A percentile compares a stretch with the other conserved stretches of the same genome.
These are phyloP conservation scores for Rhodamnia rubescens DNA, from an alignment of 345 rosid species.

Conservation along the genomic window DNA sequence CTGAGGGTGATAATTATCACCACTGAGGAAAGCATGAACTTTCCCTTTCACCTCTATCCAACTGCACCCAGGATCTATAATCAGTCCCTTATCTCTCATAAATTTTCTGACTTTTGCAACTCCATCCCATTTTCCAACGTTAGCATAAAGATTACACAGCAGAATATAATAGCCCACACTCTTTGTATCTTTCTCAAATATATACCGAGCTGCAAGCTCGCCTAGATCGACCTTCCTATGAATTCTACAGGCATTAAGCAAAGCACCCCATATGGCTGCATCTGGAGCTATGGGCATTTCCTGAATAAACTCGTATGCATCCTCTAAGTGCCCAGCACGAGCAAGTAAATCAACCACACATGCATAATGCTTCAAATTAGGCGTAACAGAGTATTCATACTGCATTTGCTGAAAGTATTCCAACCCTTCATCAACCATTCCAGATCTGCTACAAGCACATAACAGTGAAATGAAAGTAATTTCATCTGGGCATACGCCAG, in stretches of 20 bases:
- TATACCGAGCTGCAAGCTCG: slow-evolving; percentile 43
- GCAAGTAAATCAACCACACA: slow-evolving; percentile 86
- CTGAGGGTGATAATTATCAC: slow-evolving; percentile 52
- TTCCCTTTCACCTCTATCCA: slow-evolving; percentile 74
- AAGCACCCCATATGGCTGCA: slow-evolving; percentile 83
- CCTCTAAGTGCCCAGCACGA: slow-evolving; percentile 54
- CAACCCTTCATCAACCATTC: slow-evolving; percentile 59
- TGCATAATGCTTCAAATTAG: slow-evolving; percentile 69
- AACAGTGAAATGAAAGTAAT: slow-evolving; percentile 60
- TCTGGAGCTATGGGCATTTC: slow-evolving; percentile 59
- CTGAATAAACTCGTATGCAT: slow-evolving; percentile 49
- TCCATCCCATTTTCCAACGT: slow-evolving; percentile 53
- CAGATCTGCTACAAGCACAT: slow-evolving; percentile 75
- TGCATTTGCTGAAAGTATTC: slow-evolving; percentile 53
- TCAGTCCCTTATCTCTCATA: slow-evolving; percentile 57
- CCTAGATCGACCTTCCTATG: slow-evolving; percentile 47
- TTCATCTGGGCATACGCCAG: slow-evolving; percentile 54
- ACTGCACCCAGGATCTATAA: slow-evolving; percentile 78
- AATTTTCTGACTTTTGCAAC: slow-evolving; percentile 50
- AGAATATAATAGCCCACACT: slow-evolving; percentile 66
- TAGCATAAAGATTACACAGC: slow-evolving; percentile 59
- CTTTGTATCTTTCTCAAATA: slow-evolving; percentile 45
- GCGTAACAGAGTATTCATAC: slow-evolving; percentile 34
- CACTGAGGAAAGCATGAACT: slow-evolving; percentile 72
- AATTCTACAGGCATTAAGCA: slow-evolving; percentile 66